Base-by-base conservation (phyloP, 139 green algal genomes). In the Chlamydomonas applanata region DNA sequence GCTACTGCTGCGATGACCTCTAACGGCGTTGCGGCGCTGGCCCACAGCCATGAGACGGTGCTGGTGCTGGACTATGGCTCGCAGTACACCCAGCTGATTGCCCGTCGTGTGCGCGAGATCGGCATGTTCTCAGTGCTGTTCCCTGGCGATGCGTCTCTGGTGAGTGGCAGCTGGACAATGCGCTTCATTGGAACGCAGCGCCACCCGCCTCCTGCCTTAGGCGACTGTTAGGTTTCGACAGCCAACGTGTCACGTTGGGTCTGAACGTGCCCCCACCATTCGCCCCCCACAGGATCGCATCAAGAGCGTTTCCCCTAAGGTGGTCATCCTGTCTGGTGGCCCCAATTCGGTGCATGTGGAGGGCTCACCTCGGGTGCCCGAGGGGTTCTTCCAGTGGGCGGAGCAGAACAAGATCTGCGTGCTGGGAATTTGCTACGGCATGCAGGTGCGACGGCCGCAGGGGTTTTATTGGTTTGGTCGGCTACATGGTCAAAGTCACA, bases 71-170 rank as follows among this genome's bases (percentile, higher is more conserved):
- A 89, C 60, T 89, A 89, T 78, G 84, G 96, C 20, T 97, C 88
- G 1, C 96, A 98, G 77, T 99, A 99, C 82, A 98, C 94, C 0
- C 96, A 99, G 85, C 90, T 99, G 0, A 99, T 99, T 73, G 89
- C 92, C 0, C 82, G 96, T 34, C 84, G 96, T 0, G 83, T 99
- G 20, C 85, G 96, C 57, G 96, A 99, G 77, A 83, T 97, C 16
- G 82, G 85, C 16, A 89, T 98, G 32, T 94, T 94, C 57, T 98
- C 95, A 2, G 82, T 97, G 70, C 85, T 98, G 34, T 76, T 99
- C 30, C 94, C 96, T 45, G 96, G 92, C 3, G 96, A 98, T 65
- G 89, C 85, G 30, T 77, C 68, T 0, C 69, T 97, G 87, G 93
- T 97, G 69, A 59, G 85, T 71, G 29, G 66, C 2, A 30, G 34